Percentiles rank a stretch among this genome's conserved stretches.
Conservation (phyloP, 345 rosid genomes). For the Gossypium australe region DNA sequence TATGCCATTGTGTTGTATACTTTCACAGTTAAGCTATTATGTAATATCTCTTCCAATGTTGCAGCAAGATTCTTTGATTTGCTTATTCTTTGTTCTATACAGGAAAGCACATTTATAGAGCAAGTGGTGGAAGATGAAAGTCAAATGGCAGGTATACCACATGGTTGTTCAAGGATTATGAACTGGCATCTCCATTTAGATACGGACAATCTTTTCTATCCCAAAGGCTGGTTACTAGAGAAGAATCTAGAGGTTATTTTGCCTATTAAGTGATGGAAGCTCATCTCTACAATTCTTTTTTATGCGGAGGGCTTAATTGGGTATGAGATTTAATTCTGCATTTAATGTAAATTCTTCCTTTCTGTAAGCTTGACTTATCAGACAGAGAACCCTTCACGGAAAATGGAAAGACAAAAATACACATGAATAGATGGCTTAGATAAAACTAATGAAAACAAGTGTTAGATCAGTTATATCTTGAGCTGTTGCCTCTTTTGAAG, state of each 20-base stretch:
- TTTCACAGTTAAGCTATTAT: background rate
- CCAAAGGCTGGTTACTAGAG: slow-evolving; percentile 64
- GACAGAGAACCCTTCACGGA: background rate
- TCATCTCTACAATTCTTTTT: slow-evolving; percentile 13
- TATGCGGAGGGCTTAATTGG: slow-evolving; percentile 16
- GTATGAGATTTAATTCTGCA: slow-evolving; percentile 16
- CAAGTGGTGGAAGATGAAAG: slow-evolving; percentile 89
- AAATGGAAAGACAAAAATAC: background rate
- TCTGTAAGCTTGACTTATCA: background rate
- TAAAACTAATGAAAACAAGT: background rate
- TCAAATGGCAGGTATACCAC: slow-evolving; percentile 76
- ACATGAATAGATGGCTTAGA: background rate
- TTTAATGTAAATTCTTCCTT: background rate
- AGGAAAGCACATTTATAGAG: slow-evolving; percentile 92
- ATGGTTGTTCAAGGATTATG: slow-evolving; percentile 64
- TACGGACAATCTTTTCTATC: slow-evolving; percentile 50
- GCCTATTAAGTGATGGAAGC: slow-evolving; percentile 36
- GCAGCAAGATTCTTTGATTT: background rate
- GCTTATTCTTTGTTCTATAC: slow-evolving; percentile 10
- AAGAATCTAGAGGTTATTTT: slow-evolving; percentile 57
- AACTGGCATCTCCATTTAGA: slow-evolving; percentile 95
- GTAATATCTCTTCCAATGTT: background rate
- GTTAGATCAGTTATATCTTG: background rate
- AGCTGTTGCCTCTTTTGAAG: background rate
- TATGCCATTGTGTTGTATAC: slow-evolving; percentile 1